These are phyloP conservation scores for Brassica balearica DNA, from an alignment of 441 rosid species.

Conservation along the genomic window DNA sequence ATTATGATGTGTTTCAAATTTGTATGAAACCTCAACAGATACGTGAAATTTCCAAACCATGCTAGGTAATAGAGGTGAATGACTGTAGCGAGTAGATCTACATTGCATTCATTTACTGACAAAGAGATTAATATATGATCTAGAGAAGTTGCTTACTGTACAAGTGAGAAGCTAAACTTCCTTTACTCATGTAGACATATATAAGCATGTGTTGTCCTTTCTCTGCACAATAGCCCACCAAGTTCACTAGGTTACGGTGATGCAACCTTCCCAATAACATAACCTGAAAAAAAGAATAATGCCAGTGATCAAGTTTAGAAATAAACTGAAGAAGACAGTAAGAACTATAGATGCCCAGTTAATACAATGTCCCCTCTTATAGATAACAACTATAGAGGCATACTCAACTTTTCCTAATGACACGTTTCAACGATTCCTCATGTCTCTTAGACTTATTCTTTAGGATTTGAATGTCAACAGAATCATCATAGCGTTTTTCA, in stretches of 20 bases:
- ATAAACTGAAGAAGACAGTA: not conserved
- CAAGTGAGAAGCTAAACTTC: constrained; percentile 94
- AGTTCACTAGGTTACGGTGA: constrained; percentile 93
- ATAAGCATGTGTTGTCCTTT: constrained; percentile 93
- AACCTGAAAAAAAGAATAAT: constrained; percentile 57
- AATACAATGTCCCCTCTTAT: not conserved
- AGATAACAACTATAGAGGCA: not conserved
- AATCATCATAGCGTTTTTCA: not conserved
- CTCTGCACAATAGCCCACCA: constrained; percentile 96
- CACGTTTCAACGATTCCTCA: not conserved
- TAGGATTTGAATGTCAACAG: not conserved
- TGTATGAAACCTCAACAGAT: not conserved
- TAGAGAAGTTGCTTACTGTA: constrained; percentile 66
- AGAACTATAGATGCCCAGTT: not conserved
- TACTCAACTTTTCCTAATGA: not conserved
- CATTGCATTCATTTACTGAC: not conserved
- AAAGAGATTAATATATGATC: not conserved
- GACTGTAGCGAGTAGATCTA: not conserved
- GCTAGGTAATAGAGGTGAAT: too few species aligned
- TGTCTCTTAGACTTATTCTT: not conserved
- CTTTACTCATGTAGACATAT: constrained; percentile 97
- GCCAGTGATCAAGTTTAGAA: not conserved
- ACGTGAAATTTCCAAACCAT: too few species aligned
- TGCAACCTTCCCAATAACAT: constrained; percentile 95
- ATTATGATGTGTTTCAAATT: not conserved